Conservation (phyloP, 2,329 filamentous ascomycete genomes). For the Trichoderma endophyticum region DNA sequence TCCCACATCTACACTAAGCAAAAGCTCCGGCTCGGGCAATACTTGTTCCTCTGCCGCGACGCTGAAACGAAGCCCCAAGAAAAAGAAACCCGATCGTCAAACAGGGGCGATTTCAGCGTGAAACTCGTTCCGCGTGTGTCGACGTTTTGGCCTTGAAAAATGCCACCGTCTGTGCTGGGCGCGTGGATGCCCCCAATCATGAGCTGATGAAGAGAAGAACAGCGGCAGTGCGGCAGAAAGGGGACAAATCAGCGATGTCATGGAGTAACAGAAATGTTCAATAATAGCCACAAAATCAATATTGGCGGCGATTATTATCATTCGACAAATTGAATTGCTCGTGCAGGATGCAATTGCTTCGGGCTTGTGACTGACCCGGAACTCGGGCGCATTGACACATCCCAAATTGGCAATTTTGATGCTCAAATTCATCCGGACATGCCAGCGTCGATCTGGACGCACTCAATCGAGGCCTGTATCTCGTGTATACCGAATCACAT, state of each 20-base stretch:
- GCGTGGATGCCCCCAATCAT: neutral
- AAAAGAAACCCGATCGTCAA: neutral
- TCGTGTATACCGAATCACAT: neutral
- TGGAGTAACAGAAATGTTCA: neutral
- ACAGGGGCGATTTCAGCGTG: constrained; percentile 12
- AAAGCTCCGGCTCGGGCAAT: neutral
- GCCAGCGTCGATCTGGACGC: neutral
- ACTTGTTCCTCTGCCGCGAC: neutral
- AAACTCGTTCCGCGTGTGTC: constrained; percentile 1
- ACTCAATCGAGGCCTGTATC: neutral
- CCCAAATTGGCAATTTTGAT: neutral
- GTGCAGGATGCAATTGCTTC: neutral
- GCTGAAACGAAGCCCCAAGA: neutral
- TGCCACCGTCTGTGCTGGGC: neutral
- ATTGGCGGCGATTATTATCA: neutral
- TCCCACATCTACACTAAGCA: neutral
- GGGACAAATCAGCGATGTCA: neutral
- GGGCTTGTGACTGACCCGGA: neutral
- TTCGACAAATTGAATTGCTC: neutral
- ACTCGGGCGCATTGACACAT: neutral
- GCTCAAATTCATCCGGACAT: neutral
- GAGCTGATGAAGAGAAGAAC: neutral
- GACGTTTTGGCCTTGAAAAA: neutral
- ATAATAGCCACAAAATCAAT: neutral
- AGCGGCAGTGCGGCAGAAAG: neutral